These are phyloP conservation scores for Excoecaria cochinchinensis DNA, from an alignment of 345 rosid genomes.

Conservation along the genomic window DNA sequence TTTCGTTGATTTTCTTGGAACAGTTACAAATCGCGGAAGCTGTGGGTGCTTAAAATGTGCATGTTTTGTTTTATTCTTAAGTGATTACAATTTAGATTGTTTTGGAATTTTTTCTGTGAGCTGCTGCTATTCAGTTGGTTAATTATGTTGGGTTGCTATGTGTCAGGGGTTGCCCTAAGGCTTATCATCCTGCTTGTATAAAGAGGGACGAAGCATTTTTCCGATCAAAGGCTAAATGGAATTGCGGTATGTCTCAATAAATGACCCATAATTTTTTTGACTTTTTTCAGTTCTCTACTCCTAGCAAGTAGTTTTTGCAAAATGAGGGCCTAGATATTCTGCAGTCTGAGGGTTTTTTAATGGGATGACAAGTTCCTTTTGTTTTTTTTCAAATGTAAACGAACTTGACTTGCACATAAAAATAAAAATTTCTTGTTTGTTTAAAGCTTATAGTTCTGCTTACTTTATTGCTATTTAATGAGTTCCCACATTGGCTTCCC, in stretches of 20 bases:
- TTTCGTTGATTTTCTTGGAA: background rate
- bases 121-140: background rate
- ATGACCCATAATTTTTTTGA: conserved; percentile 9
- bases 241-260: conserved; percentile 64
- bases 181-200: conserved; percentile 93
- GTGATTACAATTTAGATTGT: background rate
- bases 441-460: background rate
- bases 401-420: background rate
- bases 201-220: conserved; percentile 90
- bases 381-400: background rate
- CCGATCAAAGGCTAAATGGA: conserved; percentile 84
- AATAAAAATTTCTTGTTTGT: background rate
- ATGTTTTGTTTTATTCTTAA: background rate
- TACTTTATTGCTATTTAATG: background rate
- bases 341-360: background rate
- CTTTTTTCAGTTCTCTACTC: background rate
- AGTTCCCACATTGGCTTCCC: background rate
- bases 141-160: conserved; percentile 6
- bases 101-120: background rate
- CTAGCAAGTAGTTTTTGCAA: background rate
- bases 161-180: conserved; percentile 94
- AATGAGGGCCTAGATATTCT: background rate
- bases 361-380: background rate
- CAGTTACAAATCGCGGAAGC: too few relatives aligned
- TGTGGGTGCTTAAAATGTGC: background rate